These are phyloP conservation scores for Bimuria novae-zelandiae DNA, from an alignment of 2,329 filamentous ascomycete species.

Conservation along the genomic window DNA sequence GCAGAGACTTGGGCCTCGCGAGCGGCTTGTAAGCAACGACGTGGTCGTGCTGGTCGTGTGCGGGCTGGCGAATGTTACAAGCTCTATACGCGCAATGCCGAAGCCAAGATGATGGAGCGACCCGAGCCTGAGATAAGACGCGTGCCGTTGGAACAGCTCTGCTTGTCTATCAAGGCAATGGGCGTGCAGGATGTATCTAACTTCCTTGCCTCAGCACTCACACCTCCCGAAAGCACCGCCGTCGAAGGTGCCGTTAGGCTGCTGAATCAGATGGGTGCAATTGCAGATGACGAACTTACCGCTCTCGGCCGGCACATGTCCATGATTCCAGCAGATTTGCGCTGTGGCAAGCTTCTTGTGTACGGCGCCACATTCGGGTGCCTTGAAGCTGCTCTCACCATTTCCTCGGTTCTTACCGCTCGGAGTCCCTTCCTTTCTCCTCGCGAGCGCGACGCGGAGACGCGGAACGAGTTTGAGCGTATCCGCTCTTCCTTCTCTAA, in stretches of 20 bases:
- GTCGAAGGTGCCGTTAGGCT: slow-evolving; percentile 83
- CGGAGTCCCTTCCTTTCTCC: slow-evolving; percentile 86
- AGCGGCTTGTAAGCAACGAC: slow-evolving; percentile 91
- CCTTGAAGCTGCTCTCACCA: slow-evolving; percentile 83
- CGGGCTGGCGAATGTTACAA: slow-evolving; percentile 93
- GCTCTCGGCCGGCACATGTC: slow-evolving; percentile 91
- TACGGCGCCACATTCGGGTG: slow-evolving; percentile 94
- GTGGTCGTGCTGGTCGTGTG: slow-evolving; percentile 91
- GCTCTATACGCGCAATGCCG: slow-evolving; percentile 84
- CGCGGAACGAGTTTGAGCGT: slow-evolving; percentile 78
- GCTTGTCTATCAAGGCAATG: slow-evolving; percentile 93
- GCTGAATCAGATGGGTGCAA: slow-evolving; percentile 81
- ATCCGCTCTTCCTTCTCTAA: slow-evolving; percentile 74
- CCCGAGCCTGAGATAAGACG: slow-evolving; percentile 93
- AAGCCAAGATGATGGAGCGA: slow-evolving; percentile 80
- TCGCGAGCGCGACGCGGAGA: slow-evolving; percentile 79
- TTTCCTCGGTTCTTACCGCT: slow-evolving; percentile 89
- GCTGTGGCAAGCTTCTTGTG: slow-evolving; percentile 92
- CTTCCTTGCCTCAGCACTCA: slow-evolving; percentile 86
- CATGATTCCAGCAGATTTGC: slow-evolving; percentile 90
- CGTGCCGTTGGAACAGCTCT: slow-evolving; percentile 92
- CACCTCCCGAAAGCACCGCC: slow-evolving; percentile 82
- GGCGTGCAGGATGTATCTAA: slow-evolving; percentile 78
- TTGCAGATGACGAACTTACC: slow-evolving; percentile 84
- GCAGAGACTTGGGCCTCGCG: slow-evolving; percentile 94